Conservation (phyloP, 2,329 filamentous ascomycete genomes). For the Ceratocystis huliohia region DNA sequence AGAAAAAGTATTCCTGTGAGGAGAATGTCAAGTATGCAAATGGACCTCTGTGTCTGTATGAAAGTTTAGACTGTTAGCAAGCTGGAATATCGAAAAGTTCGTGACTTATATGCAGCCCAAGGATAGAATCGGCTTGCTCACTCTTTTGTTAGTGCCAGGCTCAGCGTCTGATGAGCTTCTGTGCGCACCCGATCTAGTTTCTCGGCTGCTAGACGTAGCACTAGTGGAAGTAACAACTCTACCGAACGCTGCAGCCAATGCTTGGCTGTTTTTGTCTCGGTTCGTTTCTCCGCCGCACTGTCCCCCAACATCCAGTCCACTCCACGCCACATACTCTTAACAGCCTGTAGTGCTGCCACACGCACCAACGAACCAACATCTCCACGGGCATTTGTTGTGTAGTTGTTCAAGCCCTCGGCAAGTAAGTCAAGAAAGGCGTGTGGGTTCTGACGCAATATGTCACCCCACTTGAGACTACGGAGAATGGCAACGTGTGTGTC, state of each 20-base stretch:
- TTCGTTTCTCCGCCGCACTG: constrained; percentile 17
- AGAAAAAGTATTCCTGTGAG: constrained; percentile 46
- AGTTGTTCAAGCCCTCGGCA: constrained; percentile 61
- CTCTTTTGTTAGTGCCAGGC: constrained; percentile 34
- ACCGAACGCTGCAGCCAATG: constrained; percentile 27
- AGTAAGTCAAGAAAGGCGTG: constrained; percentile 36
- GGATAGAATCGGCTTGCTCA: constrained; percentile 27
- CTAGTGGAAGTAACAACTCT: constrained; percentile 35
- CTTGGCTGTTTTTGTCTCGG: too few species aligned
- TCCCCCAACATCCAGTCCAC: constrained; percentile 24
- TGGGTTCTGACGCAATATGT: constrained; percentile 33
- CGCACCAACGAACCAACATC: constrained; percentile 83
- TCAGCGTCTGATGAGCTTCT: constrained; percentile 46
- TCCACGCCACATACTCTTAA: constrained; percentile 46
- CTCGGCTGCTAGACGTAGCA: constrained; percentile 64
- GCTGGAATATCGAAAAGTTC: neutral
- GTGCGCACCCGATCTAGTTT: constrained; percentile 78
- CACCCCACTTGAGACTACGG: constrained; percentile 39
- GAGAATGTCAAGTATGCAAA: constrained; percentile 40
- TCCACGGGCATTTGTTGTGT: constrained; percentile 77
- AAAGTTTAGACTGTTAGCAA: constrained; percentile 23
- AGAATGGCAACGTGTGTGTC: constrained; percentile 45
- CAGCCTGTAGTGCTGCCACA: constrained; percentile 64
- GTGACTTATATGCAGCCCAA: neutral
- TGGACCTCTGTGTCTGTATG: constrained; percentile 27